Percentiles rank a stretch among this genome's conserved stretches.
Conservation (phyloP, 306 rosid genomes). For the Gastrolobium villosum region DNA sequence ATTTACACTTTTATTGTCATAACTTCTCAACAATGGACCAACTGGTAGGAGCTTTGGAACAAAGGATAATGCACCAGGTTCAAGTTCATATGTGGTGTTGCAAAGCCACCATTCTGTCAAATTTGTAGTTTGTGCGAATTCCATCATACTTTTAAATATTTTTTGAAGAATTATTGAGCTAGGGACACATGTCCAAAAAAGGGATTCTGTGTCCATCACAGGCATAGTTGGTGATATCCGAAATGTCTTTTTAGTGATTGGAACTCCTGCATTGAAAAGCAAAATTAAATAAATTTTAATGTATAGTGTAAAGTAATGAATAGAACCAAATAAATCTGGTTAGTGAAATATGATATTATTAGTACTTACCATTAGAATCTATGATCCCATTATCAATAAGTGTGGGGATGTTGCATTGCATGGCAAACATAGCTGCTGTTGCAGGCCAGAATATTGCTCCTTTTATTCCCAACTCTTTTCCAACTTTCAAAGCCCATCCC, state of each 20-base stretch:
- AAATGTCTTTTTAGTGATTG: conserved; percentile 4
- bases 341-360: background rate
- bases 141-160: background rate
- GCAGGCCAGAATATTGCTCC: background rate
- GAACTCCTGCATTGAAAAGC: conserved; percentile 11
- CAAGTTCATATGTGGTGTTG: too few relatives aligned
- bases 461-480: too few relatives aligned
- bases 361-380: conserved; percentile 43
- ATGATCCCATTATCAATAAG: background rate
- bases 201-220: too few relatives aligned
- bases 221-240: too few relatives aligned
- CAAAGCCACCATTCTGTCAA: too few relatives aligned
- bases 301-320: too few relatives aligned
- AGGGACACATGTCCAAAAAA: background rate
- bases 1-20: background rate
- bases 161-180: background rate
- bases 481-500: too few relatives aligned
- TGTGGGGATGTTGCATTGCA: conserved; percentile 28
- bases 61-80: too few relatives aligned
- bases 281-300: background rate
- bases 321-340: background rate
- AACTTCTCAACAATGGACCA: background rate
- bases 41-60: too few relatives aligned
- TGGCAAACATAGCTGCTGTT: conserved; percentile 24
- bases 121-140: background rate